Evolutionary conservation across 192 early-diverging fungal genomes (phyloP).

Genomic region (Coemansia sp.): DNA sequence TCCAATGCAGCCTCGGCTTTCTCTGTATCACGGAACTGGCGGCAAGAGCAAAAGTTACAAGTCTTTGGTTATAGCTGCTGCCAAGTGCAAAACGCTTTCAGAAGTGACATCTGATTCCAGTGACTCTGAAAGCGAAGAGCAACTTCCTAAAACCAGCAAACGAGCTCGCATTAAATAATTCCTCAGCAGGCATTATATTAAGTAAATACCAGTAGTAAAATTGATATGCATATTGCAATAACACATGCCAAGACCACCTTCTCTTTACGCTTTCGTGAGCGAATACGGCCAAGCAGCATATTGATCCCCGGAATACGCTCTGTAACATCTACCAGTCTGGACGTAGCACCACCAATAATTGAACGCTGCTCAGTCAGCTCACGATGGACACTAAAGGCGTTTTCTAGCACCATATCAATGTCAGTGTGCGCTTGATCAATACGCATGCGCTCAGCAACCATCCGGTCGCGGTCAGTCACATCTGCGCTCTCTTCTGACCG

Average conservation of each 20-base stretch:
- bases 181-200: too few species aligned
- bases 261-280: slow-evolving; percentile 52
- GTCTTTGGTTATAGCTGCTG: too few species aligned
- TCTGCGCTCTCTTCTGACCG: slow-evolving; percentile 3
- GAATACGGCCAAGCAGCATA: slow-evolving; percentile 45
- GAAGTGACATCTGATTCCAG: too few species aligned
- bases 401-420: slow-evolving; percentile 53
- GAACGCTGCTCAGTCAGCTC: slow-evolving; percentile 44
- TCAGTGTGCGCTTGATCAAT: slow-evolving; percentile 50
- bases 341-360: slow-evolving; percentile 24
- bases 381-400: slow-evolving; percentile 45
- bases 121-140: too few species aligned
- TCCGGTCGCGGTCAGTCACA: slow-evolving; percentile 31
- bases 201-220: slow-evolving; percentile 32
- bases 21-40: too few species aligned
- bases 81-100: too few species aligned
- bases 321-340: slow-evolving; percentile 34
- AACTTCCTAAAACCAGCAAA: too few species aligned
- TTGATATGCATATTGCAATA: slow-evolving; percentile 37
- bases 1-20: too few species aligned
- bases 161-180: too few species aligned
- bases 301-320: slow-evolving; percentile 52
- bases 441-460: slow-evolving; percentile 34
- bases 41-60: too few species aligned
- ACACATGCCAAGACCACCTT: slow-evolving; percentile 47